Conservation (phyloP, 441 rosid genomes). For the Erysimum cheiri region DNA sequence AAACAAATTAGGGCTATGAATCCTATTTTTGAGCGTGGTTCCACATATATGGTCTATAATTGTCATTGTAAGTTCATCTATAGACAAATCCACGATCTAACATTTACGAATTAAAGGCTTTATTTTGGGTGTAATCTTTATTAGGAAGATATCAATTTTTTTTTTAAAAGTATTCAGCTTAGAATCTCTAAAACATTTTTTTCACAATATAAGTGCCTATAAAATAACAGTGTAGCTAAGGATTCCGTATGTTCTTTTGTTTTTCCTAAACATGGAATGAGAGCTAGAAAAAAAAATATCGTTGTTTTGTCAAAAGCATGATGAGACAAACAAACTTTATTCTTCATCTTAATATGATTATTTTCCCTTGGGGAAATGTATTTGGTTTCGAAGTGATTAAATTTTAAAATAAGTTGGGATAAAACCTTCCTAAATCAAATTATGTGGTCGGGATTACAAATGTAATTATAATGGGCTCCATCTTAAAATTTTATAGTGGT, state of each 20-base stretch:
- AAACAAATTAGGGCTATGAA: slow-evolving; percentile 1
- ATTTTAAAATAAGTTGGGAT: slow-evolving; percentile 22
- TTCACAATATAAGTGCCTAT: background rate
- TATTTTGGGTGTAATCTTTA: slow-evolving; percentile 6
- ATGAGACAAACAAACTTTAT: slow-evolving; percentile 29
- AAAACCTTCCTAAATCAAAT: slow-evolving; percentile 21
- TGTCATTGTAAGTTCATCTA: slow-evolving; percentile 1
- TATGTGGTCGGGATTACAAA: slow-evolving; percentile 38
- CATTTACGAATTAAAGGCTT: too few species aligned
- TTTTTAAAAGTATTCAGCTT: background rate
- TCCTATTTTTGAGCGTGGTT: slow-evolving; percentile 6
- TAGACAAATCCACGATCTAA: background rate
- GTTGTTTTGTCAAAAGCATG: slow-evolving; percentile 25
- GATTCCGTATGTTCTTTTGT: background rate
- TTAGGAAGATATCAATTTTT: background rate
- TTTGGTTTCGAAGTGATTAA: slow-evolving; percentile 14
- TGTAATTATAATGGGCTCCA: slow-evolving; percentile 32
- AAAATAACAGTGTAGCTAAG: background rate
- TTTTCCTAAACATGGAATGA: slow-evolving; percentile 2
- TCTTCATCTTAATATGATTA: slow-evolving; percentile 17
- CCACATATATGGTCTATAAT: slow-evolving; percentile 3
- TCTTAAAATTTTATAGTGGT: slow-evolving; percentile 8
- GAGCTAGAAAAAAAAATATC: background rate
- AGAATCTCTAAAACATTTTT: background rate
- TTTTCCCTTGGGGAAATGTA: background rate